These are phyloP conservation scores for Pythium sp. DNA, from an alignment of 352 stramenopile species.

Conservation along the genomic window DNA sequence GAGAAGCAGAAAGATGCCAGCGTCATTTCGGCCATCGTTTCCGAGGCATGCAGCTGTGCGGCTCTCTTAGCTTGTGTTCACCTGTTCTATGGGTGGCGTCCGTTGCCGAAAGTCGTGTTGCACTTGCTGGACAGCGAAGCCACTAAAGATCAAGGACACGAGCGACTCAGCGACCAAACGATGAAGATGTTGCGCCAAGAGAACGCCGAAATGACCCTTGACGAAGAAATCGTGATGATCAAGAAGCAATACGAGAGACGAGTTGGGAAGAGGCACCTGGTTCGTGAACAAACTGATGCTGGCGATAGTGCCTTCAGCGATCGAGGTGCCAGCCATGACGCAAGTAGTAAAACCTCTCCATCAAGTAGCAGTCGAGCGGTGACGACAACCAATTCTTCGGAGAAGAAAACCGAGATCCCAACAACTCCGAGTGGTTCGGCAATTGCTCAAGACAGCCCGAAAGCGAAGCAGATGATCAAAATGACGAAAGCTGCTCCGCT, in stretches of 20 bases:
- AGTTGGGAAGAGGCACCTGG: conserved; percentile 52
- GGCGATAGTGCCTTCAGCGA: conserved; percentile 7
- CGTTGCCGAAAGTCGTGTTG: conserved; percentile 63
- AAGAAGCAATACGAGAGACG: conserved; percentile 75
- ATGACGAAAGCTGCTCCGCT: conserved; percentile 47
- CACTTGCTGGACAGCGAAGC: conserved; percentile 46
- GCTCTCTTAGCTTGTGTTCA: conserved; percentile 77
- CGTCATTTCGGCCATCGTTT: conserved; percentile 69
- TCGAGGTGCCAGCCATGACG: not conserved
- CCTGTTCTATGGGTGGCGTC: conserved; percentile 72
- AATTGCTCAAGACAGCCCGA: not conserved
- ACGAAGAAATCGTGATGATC: conserved; percentile 74
- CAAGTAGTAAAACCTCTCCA: not conserved
- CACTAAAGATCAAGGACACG: conserved; percentile 9
- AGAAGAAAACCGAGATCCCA: not conserved
- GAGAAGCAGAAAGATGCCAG: conserved; percentile 58
- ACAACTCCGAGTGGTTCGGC: not conserved
- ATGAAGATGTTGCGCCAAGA: conserved; percentile 41
- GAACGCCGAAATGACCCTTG: conserved; percentile 39
- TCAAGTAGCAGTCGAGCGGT: not conserved
- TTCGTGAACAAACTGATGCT: conserved; percentile 30
- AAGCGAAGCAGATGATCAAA: conserved; percentile 6
- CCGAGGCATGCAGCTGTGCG: conserved; percentile 73
- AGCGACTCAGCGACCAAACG: conserved; percentile 31
- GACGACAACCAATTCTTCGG: not conserved